phyloP scores from a whole-genome alignment of 1,284 basidiomycete species.

The Austroboletus niveus region DNA sequence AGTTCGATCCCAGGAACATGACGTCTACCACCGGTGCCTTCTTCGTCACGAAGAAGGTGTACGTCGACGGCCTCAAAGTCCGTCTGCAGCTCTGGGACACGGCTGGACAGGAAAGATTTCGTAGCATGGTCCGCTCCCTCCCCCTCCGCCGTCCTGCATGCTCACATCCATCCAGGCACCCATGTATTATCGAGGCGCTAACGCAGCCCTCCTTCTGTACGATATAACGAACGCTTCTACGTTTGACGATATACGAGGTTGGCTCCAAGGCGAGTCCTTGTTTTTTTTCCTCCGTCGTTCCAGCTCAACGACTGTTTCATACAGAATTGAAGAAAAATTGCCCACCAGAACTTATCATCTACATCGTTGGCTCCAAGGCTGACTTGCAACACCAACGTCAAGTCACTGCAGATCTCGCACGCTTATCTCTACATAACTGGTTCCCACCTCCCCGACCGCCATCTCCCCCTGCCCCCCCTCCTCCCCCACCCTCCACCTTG shows the following conservation, averaged over 20 bases:
- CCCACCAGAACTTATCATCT: constrained; percentile 80
- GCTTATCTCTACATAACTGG: constrained; percentile 78
- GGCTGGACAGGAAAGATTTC: constrained; percentile 95
- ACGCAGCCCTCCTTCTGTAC: constrained; percentile 94
- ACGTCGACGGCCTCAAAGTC: constrained; percentile 85
- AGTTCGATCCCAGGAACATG: constrained; percentile 82
- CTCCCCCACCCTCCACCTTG: constrained; percentile 62
- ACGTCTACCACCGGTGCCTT: constrained; percentile 94
- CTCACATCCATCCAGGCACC: constrained; percentile 63
- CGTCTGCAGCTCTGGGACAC: constrained; percentile 92
- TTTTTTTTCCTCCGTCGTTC: not conserved
- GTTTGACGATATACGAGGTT: constrained; percentile 89
- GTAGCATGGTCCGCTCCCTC: constrained; percentile 74
- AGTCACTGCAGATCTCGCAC: constrained; percentile 78
- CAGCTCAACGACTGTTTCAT: constrained; percentile 15
- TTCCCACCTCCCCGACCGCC: constrained; percentile 74
- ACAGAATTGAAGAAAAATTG: constrained; percentile 89
- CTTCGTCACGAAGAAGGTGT: constrained; percentile 93
- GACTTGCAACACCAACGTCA: constrained; percentile 71
- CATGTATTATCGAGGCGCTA: constrained; percentile 99
- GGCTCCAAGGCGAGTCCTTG: constrained; percentile 74
- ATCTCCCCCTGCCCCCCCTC: constrained; percentile 56
- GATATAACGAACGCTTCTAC: constrained; percentile 92
- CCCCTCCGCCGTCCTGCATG: constrained; percentile 10
- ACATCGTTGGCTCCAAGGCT: constrained; percentile 89